Conservation (phyloP, 2,329 filamentous ascomycete species). For the Alternaria gaisen region DNA sequence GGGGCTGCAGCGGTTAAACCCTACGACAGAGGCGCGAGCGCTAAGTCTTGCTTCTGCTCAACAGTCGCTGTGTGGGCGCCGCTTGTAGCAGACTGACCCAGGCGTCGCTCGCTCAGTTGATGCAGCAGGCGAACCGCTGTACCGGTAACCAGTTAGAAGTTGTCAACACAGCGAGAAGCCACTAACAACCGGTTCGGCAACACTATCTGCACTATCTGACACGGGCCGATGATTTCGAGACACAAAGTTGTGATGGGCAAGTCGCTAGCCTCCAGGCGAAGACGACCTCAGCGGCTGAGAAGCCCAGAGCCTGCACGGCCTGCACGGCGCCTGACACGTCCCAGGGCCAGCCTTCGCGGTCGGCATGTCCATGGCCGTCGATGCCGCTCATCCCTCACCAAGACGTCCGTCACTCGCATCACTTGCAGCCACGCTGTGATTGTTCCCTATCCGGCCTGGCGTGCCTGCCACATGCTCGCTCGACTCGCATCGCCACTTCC, state of each 20-base stretch:
- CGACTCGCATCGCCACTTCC: conserved; percentile 9
- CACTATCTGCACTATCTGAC: conserved; percentile 3
- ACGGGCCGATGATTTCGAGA: conserved; percentile 16
- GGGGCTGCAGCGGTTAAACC: conserved; percentile 15
- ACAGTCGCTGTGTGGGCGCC: conserved; percentile 6
- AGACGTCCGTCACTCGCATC: neutral
- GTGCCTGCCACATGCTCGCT: conserved; percentile 6
- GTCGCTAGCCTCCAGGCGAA: neutral
- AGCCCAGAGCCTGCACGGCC: neutral
- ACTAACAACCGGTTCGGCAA: conserved; percentile 5
- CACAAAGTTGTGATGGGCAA: conserved; percentile 3
- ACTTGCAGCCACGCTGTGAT: neutral
- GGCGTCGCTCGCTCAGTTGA: conserved; percentile 14
- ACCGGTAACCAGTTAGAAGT: conserved; percentile 10
- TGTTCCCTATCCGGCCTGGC: conserved; percentile 3
- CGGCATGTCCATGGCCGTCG: conserved; percentile 1
- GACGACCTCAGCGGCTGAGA: conserved; percentile 2
- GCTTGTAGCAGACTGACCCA: conserved; percentile 6
- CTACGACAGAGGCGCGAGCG: conserved; percentile 1
- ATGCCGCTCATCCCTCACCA: neutral
- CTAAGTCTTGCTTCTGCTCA: conserved; percentile 16
- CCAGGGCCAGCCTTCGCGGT: neutral
- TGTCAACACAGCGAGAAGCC: no score
- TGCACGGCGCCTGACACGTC: neutral
- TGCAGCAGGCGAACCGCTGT: conserved; percentile 8